Conservation (phyloP, 805 yeast species). For the Candida coquimbonensis region DNA sequence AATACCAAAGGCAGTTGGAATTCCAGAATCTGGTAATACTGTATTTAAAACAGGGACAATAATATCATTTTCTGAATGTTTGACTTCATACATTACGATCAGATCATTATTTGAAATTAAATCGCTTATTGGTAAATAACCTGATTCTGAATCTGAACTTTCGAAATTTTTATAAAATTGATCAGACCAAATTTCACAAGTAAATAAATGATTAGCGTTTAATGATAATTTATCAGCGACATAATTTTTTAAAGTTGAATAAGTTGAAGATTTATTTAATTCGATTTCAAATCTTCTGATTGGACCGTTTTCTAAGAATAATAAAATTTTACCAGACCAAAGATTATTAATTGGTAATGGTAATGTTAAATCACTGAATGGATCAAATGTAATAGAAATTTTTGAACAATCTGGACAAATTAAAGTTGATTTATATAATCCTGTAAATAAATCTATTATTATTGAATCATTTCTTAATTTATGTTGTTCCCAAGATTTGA, state of each 20-base stretch:
- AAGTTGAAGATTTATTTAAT: conserved; percentile 56
- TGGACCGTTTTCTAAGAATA: conserved; percentile 51
- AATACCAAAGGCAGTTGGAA: conserved; percentile 53
- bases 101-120: conserved; percentile 57
- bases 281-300: conserved; percentile 62
- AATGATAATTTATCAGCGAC: conserved; percentile 42
- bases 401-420: conserved; percentile 80
- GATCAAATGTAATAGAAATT: conserved; percentile 86
- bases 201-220: conserved; percentile 34
- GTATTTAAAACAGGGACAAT: conserved; percentile 58
- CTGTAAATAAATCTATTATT: conserved; percentile 80
- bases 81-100: conserved; percentile 55
- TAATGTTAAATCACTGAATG: conserved; percentile 81
- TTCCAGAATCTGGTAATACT: conserved; percentile 30
- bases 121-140: conserved; percentile 59
- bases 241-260: conserved; percentile 54
- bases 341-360: conserved; percentile 74
- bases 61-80: conserved; percentile 36
- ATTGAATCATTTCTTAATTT: conserved; percentile 77
- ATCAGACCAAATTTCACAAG: conserved; percentile 57
- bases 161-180: conserved; percentile 69
- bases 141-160: conserved; percentile 41
- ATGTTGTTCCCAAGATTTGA: conserved; percentile 75
- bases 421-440: conserved; percentile 83
- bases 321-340: conserved; percentile 61